Evolutionary conservation across 129 eudicot species (phyloP).

Genomic region (Escallonia herrerae): DNA sequence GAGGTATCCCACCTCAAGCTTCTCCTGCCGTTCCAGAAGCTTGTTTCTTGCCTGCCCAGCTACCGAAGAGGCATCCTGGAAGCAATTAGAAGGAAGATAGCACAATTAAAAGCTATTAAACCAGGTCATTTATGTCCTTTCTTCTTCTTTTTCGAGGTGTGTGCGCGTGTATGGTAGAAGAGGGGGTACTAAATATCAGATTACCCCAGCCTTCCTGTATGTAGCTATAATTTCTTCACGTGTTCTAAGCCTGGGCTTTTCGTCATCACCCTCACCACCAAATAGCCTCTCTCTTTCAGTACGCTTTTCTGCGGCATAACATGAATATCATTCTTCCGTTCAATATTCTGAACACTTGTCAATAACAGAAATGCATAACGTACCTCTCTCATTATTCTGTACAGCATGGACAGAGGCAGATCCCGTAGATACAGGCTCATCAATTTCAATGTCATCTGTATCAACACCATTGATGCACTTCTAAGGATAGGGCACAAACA

Average conservation of each 20-base stretch:
- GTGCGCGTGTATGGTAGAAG: background rate
- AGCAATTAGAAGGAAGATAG: constrained; percentile 2
- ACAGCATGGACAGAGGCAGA: constrained; percentile 52
- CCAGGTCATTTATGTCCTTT: background rate
- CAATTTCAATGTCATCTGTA: constrained; percentile 93
- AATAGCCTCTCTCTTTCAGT: constrained; percentile 61
- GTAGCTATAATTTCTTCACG: constrained; percentile 85
- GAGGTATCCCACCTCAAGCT: constrained; percentile 62
- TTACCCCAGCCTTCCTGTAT: constrained; percentile 80
- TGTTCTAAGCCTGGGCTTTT: constrained; percentile 67
- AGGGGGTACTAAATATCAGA: background rate
- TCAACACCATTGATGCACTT: background rate
- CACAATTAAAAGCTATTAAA: constrained; percentile 5
- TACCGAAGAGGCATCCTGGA: constrained; percentile 78
- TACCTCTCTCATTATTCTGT: constrained; percentile 38
- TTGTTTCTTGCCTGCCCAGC: constrained; percentile 90
- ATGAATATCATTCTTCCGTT: background rate
- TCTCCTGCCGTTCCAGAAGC: constrained; percentile 88
- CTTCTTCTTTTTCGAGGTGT: background rate
- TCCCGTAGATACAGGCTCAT: constrained; percentile 47
- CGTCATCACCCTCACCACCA: constrained; percentile 43
- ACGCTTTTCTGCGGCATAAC: constrained; percentile 42
- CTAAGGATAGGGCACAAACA: constrained; percentile 10
- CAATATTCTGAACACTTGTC: background rate
- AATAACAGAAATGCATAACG: background rate